Percentiles rank a stretch among this genome's conserved stretches.
These are phyloP conservation scores for Tulasnella sp. DNA, from an alignment of 768 basidiomycete species.

Conservation along the genomic window DNA sequence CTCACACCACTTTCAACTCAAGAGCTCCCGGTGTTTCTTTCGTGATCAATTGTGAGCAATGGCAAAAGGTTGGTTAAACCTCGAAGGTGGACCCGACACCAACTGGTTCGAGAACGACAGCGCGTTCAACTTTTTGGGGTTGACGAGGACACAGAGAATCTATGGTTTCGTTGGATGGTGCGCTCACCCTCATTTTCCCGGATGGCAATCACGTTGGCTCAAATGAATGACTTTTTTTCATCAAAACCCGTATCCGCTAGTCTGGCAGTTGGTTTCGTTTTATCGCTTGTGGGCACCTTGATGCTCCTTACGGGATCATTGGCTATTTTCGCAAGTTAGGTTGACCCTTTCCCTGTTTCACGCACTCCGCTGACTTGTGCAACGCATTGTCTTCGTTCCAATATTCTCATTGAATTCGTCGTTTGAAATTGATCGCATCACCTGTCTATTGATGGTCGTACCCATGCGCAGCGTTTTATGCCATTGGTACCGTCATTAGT, in stretches of 20 bases:
- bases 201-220: neutral
- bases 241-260: too few species aligned
- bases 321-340: constrained; percentile 61
- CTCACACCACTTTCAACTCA: too few species aligned
- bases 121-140: constrained; percentile 65
- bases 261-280: constrained; percentile 55
- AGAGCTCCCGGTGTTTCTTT: too few species aligned
- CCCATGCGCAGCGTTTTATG: constrained; percentile 52
- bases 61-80: constrained; percentile 72
- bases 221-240: constrained; percentile 6
- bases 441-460: neutral
- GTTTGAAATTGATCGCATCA: too few species aligned
- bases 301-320: constrained; percentile 61
- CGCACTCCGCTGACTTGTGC: neutral
- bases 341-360: constrained; percentile 12
- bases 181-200: constrained; percentile 25
- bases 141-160: constrained; percentile 66
- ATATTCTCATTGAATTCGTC: too few species aligned
- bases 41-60: too few species aligned
- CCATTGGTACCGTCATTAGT: constrained; percentile 66
- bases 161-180: constrained; percentile 82
- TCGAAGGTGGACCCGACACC: constrained; percentile 52
- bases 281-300: constrained; percentile 68
- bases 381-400: too few species aligned
- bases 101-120: constrained; percentile 83